Evolutionary conservation across 2,329 filamentous ascomycete genomes (phyloP), one percentile per base, ranked within the genome.

Genomic region (Paecilomyces variotii): DNA sequence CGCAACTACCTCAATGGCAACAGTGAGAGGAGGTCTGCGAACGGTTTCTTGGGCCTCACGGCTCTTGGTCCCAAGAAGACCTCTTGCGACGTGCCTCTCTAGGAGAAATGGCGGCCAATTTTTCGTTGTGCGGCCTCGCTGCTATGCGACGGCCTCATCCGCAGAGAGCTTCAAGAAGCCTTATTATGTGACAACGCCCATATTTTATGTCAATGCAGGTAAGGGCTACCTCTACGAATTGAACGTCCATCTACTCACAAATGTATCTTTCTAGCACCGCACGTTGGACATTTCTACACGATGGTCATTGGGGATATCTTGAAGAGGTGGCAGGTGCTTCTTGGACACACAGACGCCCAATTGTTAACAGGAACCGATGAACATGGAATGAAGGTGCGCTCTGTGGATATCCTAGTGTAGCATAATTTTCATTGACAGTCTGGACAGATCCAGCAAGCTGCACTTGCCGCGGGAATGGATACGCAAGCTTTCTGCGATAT

Each of bases 191-290:
- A 97, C 94, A 4, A 95, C 91, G 7, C 94, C 94, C 2, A 99
- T 99, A 59, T 99, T 97, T 79, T 99, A 99, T 75, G 94, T 99
- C 78, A 99, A 99, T 83, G 90, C 92, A 57, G 86, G 90, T 92
- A 78, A 65, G 79, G 64, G 56, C 30, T 56, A 57, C 28, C 19
- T 53, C 30, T 19, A 35, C 50, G 4, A 58, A 55, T 61, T 14
- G 60, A 32, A 24, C 25, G 32, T 25, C 2, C 3, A 53, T 14
- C 14, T 39, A 55, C 54, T 55, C 7, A 54, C 1, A 55, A 5
- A n/a, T 24, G 59, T n/a, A 55, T 56, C 51, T 32, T 34, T 50
- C 32, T 65, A 93, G 91, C 90, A 53, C 94, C 94, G 55, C 94
- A 99, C 78, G 85, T 97, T 62, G 94, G 94, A 52, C 94, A 99